A percentile compares a stretch with the other conserved stretches of the same genome.
Conservation (phyloP, 164 flowering plant genomes). For the Kingdonia uniflora region DNA sequence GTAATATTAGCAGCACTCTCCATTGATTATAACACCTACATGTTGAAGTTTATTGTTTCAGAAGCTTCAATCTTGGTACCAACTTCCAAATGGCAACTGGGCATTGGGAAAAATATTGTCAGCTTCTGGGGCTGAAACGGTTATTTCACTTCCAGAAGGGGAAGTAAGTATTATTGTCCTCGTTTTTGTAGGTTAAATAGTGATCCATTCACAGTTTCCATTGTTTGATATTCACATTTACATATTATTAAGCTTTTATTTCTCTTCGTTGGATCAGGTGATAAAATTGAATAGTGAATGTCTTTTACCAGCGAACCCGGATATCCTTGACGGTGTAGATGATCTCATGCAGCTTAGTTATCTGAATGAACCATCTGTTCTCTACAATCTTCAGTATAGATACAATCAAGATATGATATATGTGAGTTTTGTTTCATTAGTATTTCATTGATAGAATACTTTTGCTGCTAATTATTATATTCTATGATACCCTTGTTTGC, state of each 20-base stretch:
- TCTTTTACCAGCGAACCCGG: conserved; percentile 85
- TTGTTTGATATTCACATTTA: no score
- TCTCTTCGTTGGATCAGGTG: conserved; percentile 34
- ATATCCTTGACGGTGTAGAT: conserved; percentile 97
- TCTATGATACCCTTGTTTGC: conserved; percentile 9
- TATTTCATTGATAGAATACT: not conserved
- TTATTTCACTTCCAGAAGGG: conserved; percentile 63
- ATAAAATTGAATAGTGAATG: conserved; percentile 51
- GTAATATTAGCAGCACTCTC: conserved; percentile 5
- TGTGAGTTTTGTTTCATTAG: conserved; percentile 37
- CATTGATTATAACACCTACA: conserved; percentile 17
- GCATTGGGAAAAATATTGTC: conserved; percentile 63
- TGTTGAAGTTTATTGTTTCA: conserved; percentile 41
- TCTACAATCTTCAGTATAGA: conserved; percentile 88
- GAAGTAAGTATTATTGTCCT: conserved; percentile 41
- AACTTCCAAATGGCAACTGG: conserved; percentile 85
- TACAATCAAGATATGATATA: conserved; percentile 79
- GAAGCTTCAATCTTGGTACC: conserved; percentile 85
- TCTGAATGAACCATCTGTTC: conserved; percentile 89
- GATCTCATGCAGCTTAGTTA: conserved; percentile 99
- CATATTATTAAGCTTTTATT: not conserved
- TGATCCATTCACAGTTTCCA: no score
- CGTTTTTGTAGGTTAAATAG: no score
- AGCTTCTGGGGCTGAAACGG: conserved; percentile 51
- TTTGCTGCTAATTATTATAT: conserved; percentile 8